phyloP scores from a whole-genome alignment of 495 filamentous ascomycete species.

The Endocarpon pusillum region DNA sequence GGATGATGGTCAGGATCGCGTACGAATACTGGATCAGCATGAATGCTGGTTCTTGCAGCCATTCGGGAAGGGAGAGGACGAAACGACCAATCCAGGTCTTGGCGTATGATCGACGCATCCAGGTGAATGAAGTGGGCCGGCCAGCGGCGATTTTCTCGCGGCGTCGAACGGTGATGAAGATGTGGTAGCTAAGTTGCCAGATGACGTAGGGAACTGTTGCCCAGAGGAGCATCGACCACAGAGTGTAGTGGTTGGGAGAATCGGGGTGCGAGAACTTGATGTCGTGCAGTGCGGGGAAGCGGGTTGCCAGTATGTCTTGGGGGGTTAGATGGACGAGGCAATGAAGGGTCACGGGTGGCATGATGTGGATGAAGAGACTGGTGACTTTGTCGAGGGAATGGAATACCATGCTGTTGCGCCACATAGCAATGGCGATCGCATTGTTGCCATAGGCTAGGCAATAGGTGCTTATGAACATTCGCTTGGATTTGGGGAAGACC shows the following conservation, averaged over 20 bases:
- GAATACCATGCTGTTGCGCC: conserved; percentile 95
- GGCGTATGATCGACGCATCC: conserved; percentile 79
- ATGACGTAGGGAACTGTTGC: conserved; percentile 78
- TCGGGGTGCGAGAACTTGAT: conserved; percentile 58
- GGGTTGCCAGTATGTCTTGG: conserved; percentile 38
- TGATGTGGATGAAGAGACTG: conserved; percentile 94
- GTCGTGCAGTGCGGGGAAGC: conserved; percentile 76
- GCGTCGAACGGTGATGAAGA: conserved; percentile 81
- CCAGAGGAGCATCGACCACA: conserved; percentile 79
- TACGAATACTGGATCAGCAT: conserved; percentile 93
- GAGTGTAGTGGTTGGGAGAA: conserved; percentile 59
- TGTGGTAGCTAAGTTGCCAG: conserved; percentile 86
- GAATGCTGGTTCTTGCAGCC: conserved; percentile 73
- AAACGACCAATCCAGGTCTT: conserved; percentile 75
- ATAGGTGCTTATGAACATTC: conserved; percentile 82
- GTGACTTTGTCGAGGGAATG: conserved; percentile 94
- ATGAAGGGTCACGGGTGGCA: conserved; percentile 87
- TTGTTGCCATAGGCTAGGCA: conserved; percentile 93
- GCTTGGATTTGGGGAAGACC: conserved; percentile 79
- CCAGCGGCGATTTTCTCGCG: conserved; percentile 91
- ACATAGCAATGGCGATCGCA: conserved; percentile 96
- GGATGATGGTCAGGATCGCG: conserved; percentile 81
- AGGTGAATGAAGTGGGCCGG: conserved; percentile 90
- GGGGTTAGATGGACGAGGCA: conserved; percentile 74
- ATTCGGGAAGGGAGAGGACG: conserved; percentile 58